Conservation (phyloP, 306 rosid genomes). For the Acacia acuminata region DNA sequence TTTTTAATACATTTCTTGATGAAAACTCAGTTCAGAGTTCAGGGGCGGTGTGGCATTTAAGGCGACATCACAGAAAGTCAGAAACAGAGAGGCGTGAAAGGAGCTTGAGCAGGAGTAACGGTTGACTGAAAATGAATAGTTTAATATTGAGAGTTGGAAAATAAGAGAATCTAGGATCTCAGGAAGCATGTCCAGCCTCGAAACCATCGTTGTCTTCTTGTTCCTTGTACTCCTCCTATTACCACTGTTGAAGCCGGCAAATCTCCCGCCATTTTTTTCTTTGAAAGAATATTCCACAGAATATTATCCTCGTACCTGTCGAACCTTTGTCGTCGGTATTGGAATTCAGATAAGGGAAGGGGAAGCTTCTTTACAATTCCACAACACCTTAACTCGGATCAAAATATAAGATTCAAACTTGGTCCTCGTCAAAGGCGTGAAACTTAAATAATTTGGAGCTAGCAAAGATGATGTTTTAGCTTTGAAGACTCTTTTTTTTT, state of each 20-base stretch:
- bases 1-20: not conserved
- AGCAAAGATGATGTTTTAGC: not conserved
- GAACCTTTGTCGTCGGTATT: not conserved
- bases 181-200: constrained; percentile 15
- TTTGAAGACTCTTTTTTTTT: constrained; percentile 7
- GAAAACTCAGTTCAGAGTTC: not conserved
- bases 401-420: not conserved
- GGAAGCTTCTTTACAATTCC: constrained; percentile 3
- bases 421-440: not conserved
- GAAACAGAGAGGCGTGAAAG: not conserved
- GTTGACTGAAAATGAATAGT: not conserved
- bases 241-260: constrained; percentile 15
- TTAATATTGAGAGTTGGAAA: not conserved
- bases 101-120: not conserved
- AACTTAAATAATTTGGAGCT: not conserved
- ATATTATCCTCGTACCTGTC: constrained; percentile 17
- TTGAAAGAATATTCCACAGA: constrained; percentile 24
- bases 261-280: not conserved
- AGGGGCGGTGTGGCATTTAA: not conserved
- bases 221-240: constrained; percentile 1
- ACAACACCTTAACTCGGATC: not conserved
- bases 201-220: not conserved
- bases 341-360: not conserved
- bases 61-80: not conserved
- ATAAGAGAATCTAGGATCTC: constrained; percentile 1